Conservation (phyloP, 2,329 filamentous ascomycete species). For the Curvularia sp. region DNA sequence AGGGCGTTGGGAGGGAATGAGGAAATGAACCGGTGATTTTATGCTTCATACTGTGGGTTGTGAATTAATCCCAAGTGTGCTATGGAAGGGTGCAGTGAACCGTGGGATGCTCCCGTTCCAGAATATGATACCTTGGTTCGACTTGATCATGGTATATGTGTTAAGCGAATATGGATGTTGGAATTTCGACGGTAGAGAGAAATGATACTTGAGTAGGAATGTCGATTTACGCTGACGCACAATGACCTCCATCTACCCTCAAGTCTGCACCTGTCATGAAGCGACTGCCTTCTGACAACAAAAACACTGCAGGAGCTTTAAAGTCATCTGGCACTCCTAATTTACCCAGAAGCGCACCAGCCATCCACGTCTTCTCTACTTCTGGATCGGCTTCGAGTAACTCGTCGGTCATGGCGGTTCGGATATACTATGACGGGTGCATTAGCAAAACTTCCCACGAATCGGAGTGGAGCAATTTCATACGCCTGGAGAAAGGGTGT, state of each 20-base stretch:
- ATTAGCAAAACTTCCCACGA: neutral
- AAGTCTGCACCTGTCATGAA: constrained; percentile 76
- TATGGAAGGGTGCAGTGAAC: neutral
- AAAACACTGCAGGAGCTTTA: constrained; percentile 70
- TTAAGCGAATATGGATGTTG: neutral
- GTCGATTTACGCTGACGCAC: constrained; percentile 45
- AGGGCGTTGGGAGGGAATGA: neutral
- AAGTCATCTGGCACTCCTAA: constrained; percentile 65
- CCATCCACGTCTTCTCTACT: constrained; percentile 62
- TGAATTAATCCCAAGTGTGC: neutral
- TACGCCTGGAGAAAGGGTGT: constrained; percentile 41
- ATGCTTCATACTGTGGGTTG: neutral
- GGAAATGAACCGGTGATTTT: neutral
- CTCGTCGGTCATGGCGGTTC: constrained; percentile 48
- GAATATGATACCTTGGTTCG: neutral
- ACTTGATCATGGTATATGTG: neutral
- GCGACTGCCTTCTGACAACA: constrained; percentile 70
- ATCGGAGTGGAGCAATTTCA: neutral
- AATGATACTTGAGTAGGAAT: neutral
- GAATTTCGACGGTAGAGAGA: neutral
- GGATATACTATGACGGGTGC: constrained; percentile 31
- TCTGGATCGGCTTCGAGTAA: constrained; percentile 54
- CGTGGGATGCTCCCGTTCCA: neutral
- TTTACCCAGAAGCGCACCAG: constrained; percentile 60
- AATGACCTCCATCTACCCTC: constrained; percentile 75